Conservation (phyloP, 106 monocot species). For the Gastrodia elata region DNA sequence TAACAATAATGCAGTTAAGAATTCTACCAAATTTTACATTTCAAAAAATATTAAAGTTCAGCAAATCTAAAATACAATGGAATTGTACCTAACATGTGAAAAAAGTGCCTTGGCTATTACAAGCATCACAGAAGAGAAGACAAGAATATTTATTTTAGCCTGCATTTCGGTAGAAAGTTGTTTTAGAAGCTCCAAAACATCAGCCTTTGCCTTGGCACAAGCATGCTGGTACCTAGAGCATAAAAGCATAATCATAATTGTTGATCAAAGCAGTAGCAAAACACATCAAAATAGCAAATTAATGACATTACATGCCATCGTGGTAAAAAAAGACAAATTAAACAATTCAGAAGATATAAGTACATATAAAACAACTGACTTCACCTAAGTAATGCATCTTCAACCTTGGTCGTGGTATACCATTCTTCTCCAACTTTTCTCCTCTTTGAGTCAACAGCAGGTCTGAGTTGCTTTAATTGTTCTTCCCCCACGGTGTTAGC, state of each 20-base stretch:
- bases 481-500: slow-evolving; percentile 80
- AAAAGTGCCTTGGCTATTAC: slow-evolving; percentile 82
- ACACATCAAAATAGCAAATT: neutral
- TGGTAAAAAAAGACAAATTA: neutral
- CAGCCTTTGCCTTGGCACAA: slow-evolving; percentile 50
- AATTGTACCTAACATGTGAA: slow-evolving; percentile 75
- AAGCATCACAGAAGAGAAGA: slow-evolving; percentile 81
- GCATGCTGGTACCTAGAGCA: slow-evolving; percentile 79
- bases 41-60: neutral
- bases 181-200: slow-evolving; percentile 69
- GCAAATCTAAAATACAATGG: neutral
- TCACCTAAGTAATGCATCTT: slow-evolving; percentile 78
- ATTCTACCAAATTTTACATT: too few species aligned
- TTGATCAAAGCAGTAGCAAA: neutral
- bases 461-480: slow-evolving; percentile 80
- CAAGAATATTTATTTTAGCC: slow-evolving; percentile 64
- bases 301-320: neutral
- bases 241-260: neutral
- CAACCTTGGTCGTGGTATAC: slow-evolving; percentile 86
- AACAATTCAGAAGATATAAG: neutral
- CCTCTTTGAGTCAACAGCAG: slow-evolving; percentile 87
- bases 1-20: neutral
- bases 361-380: neutral
- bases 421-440: slow-evolving; percentile 96
- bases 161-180: slow-evolving; percentile 81